Evolutionary conservation across 495 filamentous ascomycete genomes (phyloP).

Genomic region (Neurospora tetrasperma): DNA sequence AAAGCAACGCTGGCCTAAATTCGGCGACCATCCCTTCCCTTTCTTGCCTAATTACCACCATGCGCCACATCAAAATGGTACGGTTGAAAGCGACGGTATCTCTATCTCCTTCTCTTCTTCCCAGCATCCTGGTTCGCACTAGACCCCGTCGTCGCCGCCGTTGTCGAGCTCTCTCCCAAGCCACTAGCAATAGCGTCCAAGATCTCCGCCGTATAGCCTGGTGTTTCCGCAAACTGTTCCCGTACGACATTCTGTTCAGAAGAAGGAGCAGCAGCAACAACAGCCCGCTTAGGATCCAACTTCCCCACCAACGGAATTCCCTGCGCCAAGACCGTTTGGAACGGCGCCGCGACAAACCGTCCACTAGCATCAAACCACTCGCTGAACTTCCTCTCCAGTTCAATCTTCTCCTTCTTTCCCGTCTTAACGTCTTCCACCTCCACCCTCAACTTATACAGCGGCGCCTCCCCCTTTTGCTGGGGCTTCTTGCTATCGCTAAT

Average conservation of each 20-base stretch:
- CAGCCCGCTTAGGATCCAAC: slow-evolving; percentile 51
- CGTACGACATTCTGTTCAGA: neutral
- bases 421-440: slow-evolving; percentile 38
- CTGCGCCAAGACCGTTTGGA: slow-evolving; percentile 69
- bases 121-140: slow-evolving; percentile 11
- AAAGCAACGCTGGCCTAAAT: neutral
- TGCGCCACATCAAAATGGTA: neutral
- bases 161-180: slow-evolving; percentile 6
- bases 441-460: slow-evolving; percentile 65
- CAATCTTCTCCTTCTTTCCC: slow-evolving; percentile 33
- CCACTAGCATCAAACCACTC: slow-evolving; percentile 81
- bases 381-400: slow-evolving; percentile 61
- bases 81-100: slow-evolving; percentile 4
- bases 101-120: slow-evolving; percentile 36
- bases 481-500: slow-evolving; percentile 21
- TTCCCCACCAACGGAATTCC: slow-evolving; percentile 57
- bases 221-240: slow-evolving; percentile 4
- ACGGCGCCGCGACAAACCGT: slow-evolving; percentile 70
- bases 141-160: slow-evolving; percentile 12
- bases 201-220: slow-evolving; percentile 27
- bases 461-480: slow-evolving; percentile 56
- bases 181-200: slow-evolving; percentile 30
- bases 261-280: slow-evolving; percentile 5
- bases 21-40: neutral
- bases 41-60: neutral